A percentile compares a stretch with the other conserved stretches of the same genome.
These are phyloP conservation scores for Hippophae tibetana DNA, from an alignment of 306 rosid species.

Conservation along the genomic window DNA sequence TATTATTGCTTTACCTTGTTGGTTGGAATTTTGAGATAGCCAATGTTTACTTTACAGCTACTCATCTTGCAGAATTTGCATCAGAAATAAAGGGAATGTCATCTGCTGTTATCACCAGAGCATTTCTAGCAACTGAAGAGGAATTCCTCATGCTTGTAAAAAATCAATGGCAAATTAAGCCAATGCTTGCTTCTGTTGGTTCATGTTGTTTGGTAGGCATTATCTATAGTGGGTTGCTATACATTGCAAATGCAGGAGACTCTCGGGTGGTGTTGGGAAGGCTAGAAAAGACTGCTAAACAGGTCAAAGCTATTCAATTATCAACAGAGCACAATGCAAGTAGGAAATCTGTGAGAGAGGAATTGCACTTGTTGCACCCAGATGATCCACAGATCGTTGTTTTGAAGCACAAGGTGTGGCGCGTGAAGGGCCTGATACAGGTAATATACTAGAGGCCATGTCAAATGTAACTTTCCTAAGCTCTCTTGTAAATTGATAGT, in stretches of 20 bases:
- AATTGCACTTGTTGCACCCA: slow-evolving; percentile 70
- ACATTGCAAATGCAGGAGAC: slow-evolving; percentile 93
- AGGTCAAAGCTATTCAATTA: slow-evolving; percentile 71
- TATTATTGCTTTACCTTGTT: not conserved
- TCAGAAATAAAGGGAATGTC: slow-evolving; percentile 72
- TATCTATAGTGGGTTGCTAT: slow-evolving; percentile 67
- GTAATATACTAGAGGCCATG: slow-evolving; percentile 25
- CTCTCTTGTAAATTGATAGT: slow-evolving; percentile 6
- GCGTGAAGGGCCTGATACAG: slow-evolving; percentile 98
- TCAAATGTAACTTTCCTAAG: slow-evolving; percentile 3
- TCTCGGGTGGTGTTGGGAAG: slow-evolving; percentile 87
- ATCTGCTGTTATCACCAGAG: slow-evolving; percentile 65
- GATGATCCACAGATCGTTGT: slow-evolving; percentile 90
- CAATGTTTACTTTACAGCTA: slow-evolving; percentile 32
- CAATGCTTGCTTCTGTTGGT: slow-evolving; percentile 87
- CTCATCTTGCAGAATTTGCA: slow-evolving; percentile 64
- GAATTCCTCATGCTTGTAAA: slow-evolving; percentile 66
- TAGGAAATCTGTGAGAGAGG: slow-evolving; percentile 74
- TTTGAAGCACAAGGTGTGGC: slow-evolving; percentile 91
- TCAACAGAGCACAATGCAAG: slow-evolving; percentile 92
- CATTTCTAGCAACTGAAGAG: slow-evolving; percentile 84
- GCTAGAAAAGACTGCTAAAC: slow-evolving; percentile 38
- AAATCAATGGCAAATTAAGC: slow-evolving; percentile 69
- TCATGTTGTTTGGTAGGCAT: slow-evolving; percentile 82
- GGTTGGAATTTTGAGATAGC: slow-evolving; percentile 17